Base-by-base conservation (phyloP, 75 land plant species). In the Gnetum montanum region DNA sequence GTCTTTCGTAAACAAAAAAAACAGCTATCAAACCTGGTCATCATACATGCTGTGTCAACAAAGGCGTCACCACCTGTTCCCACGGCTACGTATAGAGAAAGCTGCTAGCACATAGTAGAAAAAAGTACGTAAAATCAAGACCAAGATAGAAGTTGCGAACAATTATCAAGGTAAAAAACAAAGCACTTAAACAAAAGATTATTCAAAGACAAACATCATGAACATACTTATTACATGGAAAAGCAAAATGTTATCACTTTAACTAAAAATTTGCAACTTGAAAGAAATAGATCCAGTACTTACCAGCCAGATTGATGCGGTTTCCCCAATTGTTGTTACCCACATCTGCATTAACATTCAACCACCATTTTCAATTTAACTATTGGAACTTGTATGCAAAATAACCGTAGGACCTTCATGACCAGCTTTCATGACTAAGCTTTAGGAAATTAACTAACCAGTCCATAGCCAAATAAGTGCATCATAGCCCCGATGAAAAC, bases 1-100 rank as follows among this genome's bases (percentile, higher is more conserved):
- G 33, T 55, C 12, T 25, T 54, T 28, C 26, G 53, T 36, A 12
- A 19, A 59, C 43, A 35, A 18, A 55, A 13, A 49, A 1, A 5
- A 29, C 30, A 4, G 30, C 20, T 38, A 8, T 15, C 45, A 31
- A 59, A 74, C 77, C 65, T 75, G 26, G 68, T 75, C 68, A 65
- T 64, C 24, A 75, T 64, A 51, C 64, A 64, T 50, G 75, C 74
- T 22, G 78, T 65, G 34, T 75, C 78, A 24, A 75, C 65, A 59
- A 59, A 75, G 43, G 45, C 61, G 40, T 75, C 74, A 10, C 78
- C 78, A 20, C 78, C 78, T 38, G 33, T 44, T 27, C 69, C 78
- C 12, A 70, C 30, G 34, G 63, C 78, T 31, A 65, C 55, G 19
- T 52, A 63, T 28, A 65, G 7, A 58, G 68, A 75, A 15, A 75